A percentile compares a stretch with the other conserved stretches of the same genome.
phyloP scores from a whole-genome alignment of 164 flowering plant species.

The Buxus sempervirens region DNA sequence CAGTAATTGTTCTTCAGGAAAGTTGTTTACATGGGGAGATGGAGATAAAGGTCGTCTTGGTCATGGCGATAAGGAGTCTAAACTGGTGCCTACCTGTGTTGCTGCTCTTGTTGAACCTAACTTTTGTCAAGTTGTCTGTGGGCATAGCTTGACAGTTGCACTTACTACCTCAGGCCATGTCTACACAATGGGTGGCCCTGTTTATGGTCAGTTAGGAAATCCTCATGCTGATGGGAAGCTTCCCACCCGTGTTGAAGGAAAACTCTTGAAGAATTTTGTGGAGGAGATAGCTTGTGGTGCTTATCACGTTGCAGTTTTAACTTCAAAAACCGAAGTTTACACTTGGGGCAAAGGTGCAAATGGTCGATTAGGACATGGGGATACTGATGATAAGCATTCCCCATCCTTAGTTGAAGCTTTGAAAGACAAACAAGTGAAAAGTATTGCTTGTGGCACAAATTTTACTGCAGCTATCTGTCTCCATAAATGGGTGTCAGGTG shows the following conservation, averaged over 20 bases:
- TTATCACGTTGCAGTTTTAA: constrained; percentile 90
- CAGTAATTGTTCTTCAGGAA: constrained; percentile 91
- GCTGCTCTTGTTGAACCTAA: constrained; percentile 94
- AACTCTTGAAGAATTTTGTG: constrained; percentile 72
- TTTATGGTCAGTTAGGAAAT: constrained; percentile 95
- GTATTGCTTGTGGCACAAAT: constrained; percentile 93
- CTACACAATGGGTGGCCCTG: constrained; percentile 92
- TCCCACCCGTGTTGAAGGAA: constrained; percentile 90
- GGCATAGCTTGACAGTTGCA: constrained; percentile 94
- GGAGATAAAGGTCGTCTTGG: constrained; percentile 97
- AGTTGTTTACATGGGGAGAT: constrained; percentile 98
- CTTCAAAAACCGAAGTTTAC: constrained; percentile 96
- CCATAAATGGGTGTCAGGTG: constrained; percentile 92
- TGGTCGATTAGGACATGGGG: constrained; percentile 95
- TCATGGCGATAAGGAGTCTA: constrained; percentile 90
- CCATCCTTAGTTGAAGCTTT: constrained; percentile 87
- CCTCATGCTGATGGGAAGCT: constrained; percentile 92
- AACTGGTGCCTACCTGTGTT: constrained; percentile 94
- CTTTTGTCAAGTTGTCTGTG: constrained; percentile 93
- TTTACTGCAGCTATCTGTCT: constrained; percentile 94
- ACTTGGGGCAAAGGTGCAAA: constrained; percentile 99
- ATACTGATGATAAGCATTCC: constrained; percentile 69
- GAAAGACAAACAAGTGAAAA: constrained; percentile 95
- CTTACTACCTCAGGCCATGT: constrained; percentile 94
- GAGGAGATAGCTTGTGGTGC: constrained; percentile 99